These are phyloP conservation scores for Hymenoscyphus scutula DNA, from an alignment of 2,329 filamentous ascomycete genomes.

Conservation along the genomic window DNA sequence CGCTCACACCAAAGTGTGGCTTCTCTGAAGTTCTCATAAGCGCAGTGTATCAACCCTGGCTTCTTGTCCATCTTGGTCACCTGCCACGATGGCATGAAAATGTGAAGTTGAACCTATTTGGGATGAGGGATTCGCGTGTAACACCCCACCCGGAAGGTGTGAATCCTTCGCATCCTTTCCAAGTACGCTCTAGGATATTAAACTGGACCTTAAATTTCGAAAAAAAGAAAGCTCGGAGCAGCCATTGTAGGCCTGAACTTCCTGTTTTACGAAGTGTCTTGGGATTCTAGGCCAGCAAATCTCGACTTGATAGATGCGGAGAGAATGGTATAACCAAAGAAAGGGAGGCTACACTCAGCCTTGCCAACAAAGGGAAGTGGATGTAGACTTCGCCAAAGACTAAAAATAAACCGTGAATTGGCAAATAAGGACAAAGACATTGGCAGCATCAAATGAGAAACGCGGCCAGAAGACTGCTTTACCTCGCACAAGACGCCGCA, in stretches of 20 bases:
- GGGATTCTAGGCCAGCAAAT: not conserved
- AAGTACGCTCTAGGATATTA: not conserved
- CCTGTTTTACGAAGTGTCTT: not conserved
- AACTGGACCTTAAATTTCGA: not conserved
- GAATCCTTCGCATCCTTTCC: constrained; percentile 2
- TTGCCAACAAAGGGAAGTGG: not conserved
- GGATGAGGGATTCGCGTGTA: not conserved
- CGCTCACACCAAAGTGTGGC: not conserved
- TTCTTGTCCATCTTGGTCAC: not conserved
- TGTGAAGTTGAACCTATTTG: not conserved
- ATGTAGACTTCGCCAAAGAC: not conserved
- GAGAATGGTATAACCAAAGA: not conserved
- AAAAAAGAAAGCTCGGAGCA: not conserved
- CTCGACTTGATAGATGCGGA: not conserved
- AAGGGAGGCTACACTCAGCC: not conserved
- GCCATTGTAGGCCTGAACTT: not conserved
- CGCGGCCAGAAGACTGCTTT: not conserved
- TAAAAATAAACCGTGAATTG: not conserved
- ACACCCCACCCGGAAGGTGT: not conserved
- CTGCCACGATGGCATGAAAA: not conserved
- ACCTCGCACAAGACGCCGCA: not conserved
- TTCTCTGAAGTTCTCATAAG: not conserved
- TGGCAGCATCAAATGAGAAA: not conserved
- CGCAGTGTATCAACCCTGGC: not conserved
- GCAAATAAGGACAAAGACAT: not conserved